A percentile compares a stretch with the other conserved stretches of the same genome.
phyloP scores from a whole-genome alignment of 148 eudicot genomes.

The Chenopodium album region DNA sequence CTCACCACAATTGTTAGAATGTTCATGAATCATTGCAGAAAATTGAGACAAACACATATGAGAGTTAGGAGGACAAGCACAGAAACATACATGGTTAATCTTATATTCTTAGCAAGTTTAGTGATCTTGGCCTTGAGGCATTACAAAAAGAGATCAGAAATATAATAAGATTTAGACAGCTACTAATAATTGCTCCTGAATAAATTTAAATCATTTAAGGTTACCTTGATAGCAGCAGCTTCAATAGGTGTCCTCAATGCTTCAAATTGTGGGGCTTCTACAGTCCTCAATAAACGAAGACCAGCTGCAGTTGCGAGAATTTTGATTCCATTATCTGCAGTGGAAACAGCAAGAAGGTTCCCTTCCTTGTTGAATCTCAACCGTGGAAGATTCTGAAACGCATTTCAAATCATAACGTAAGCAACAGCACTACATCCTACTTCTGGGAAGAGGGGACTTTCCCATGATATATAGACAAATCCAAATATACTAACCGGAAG shows the following conservation, averaged over 20 bases:
- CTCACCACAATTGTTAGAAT: no score
- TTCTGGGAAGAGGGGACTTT: background rate
- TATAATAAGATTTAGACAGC: background rate
- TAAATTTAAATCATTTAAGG: background rate
- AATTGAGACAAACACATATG: background rate
- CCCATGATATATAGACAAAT: background rate
- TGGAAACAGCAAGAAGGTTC: constrained; percentile 76
- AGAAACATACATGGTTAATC: background rate
- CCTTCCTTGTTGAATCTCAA: constrained; percentile 93
- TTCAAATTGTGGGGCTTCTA: constrained; percentile 70
- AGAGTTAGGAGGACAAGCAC: background rate
- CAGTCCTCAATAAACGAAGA: constrained; percentile 56
- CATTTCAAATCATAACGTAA: constrained; percentile 5
- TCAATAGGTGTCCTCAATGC: constrained; percentile 66
- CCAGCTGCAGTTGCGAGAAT: constrained; percentile 68
- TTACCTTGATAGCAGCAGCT: constrained; percentile 67
- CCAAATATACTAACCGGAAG: constrained; percentile 56
- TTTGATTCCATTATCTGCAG: constrained; percentile 75
- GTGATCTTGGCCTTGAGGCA: background rate
- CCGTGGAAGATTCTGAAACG: constrained; percentile 64
- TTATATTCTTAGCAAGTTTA: background rate
- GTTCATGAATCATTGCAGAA: no score
- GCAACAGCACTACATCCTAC: background rate
- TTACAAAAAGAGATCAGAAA: background rate
- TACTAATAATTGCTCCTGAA: background rate